Percentiles rank a stretch among this genome's conserved stretches.
phyloP scores from a whole-genome alignment of 352 stramenopile genomes.

The Phytophthora capsici region DNA sequence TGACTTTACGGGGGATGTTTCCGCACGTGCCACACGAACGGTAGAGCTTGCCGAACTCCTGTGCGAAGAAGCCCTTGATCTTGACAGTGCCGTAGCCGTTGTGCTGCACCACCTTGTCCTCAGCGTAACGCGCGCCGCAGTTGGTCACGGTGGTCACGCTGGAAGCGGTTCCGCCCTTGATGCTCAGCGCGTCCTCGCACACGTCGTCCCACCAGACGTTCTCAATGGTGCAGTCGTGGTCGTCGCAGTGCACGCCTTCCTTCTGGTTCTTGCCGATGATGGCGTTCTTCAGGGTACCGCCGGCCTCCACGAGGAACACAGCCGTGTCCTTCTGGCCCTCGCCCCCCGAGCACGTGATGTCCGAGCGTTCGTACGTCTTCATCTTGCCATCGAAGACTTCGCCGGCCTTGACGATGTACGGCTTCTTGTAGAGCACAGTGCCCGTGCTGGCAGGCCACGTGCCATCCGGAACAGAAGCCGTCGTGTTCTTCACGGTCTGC shows the following conservation, averaged over 20 bases:
- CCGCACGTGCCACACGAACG: neutral
- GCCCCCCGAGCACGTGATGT: neutral
- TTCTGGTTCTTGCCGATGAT: neutral
- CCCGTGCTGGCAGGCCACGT: neutral
- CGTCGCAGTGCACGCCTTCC: neutral
- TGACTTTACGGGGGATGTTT: slow-evolving; percentile 26
- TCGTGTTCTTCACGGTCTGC: slow-evolving; percentile 6
- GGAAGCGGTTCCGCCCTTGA: slow-evolving; percentile 7
- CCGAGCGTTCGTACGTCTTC: neutral
- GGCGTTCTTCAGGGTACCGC: neutral
- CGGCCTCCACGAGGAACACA: neutral
- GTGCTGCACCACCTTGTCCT: slow-evolving; percentile 47
- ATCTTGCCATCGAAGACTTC: neutral
- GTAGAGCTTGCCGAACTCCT: slow-evolving; percentile 1
- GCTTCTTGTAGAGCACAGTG: neutral
- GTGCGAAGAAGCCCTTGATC: neutral
- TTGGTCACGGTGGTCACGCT: slow-evolving; percentile 35
- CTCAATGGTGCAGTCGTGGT: slow-evolving; percentile 1
- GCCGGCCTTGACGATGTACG: neutral
- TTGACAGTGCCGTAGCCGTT: neutral
- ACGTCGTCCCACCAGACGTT: neutral
- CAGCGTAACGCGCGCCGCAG: slow-evolving; percentile 38
- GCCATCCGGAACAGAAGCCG: neutral
- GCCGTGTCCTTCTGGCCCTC: neutral
- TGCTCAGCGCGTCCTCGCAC: slow-evolving; percentile 2